Conservation (phyloP, 257 asterid species). For the Anisodus acutangulus region DNA sequence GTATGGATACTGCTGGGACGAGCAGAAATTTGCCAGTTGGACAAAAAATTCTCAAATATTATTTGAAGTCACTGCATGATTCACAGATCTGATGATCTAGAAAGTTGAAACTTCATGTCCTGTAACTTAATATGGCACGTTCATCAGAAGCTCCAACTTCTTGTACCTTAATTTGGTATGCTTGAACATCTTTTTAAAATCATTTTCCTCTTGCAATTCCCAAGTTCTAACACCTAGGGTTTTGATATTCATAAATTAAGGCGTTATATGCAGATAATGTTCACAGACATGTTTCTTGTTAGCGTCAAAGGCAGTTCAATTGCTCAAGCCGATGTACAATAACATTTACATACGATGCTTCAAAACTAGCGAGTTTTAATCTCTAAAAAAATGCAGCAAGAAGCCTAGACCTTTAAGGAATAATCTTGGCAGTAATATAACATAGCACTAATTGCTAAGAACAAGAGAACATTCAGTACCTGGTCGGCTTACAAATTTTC, state of each 20-base stretch:
- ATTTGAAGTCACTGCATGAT: background rate
- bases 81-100: background rate
- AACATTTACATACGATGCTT: background rate
- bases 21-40: background rate
- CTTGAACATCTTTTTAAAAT: no score
- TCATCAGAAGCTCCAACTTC: no score
- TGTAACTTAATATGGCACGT: background rate
- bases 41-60: background rate
- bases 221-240: no score
- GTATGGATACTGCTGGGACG: slow-evolving; percentile 16
- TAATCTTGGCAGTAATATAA: background rate
- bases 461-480: background rate
- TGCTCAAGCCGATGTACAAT: background rate
- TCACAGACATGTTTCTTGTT: background rate
- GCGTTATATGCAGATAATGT: background rate
- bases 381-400: background rate
- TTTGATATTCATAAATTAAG: no score
- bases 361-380: background rate
- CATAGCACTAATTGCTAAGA: background rate
- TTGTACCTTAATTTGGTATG: no score
- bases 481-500: background rate
- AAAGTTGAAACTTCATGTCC: background rate
- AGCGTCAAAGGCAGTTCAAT: background rate
- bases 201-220: no score
- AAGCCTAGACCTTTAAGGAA: background rate